A percentile compares a stretch with the other conserved stretches of the same genome.
Evolutionary conservation across 164 flowering plant genomes (phyloP).

Genomic region (Akebia trifoliata): DNA sequence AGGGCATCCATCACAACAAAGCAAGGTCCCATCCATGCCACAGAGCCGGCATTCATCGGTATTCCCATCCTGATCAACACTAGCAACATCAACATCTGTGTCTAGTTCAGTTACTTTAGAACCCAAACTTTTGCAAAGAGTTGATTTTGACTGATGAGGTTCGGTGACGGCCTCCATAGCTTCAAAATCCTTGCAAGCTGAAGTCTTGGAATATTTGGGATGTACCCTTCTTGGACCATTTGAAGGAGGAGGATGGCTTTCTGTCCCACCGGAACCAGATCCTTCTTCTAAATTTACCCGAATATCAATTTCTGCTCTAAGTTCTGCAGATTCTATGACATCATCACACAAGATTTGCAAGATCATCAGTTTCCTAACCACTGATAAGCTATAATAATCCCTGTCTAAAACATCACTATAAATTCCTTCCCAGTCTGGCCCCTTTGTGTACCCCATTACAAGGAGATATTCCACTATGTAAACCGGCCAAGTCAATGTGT

Average conservation of each 20-base stretch:
- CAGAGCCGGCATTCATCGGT: conserved; percentile 94
- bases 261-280: conserved; percentile 37
- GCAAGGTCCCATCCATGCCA: conserved; percentile 94
- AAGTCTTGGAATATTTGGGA: conserved; percentile 64
- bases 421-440: conserved; percentile 57
- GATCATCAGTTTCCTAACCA: conserved; percentile 50
- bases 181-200: conserved; percentile 52
- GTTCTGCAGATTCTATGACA: conserved; percentile 57
- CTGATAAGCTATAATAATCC: conserved; percentile 69
- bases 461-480: conserved; percentile 61
- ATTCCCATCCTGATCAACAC: conserved; percentile 57
- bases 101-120: conserved; percentile 22
- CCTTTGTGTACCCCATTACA: conserved; percentile 52
- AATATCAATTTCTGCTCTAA: conserved; percentile 73
- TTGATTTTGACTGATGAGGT: conserved; percentile 20
- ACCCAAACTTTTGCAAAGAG: conserved; percentile 17
- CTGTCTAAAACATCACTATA: conserved; percentile 39
- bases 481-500: conserved; percentile 85
- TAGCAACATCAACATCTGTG: conserved; percentile 22
- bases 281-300: conserved; percentile 70
- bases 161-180: conserved; percentile 33
- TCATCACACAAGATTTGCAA: conserved; percentile 89
- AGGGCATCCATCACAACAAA: conserved; percentile 99
- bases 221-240: conserved; percentile 65
- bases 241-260: conserved; percentile 20